Evolutionary conservation across 805 yeast species (phyloP), one percentile per base, ranked within the genome.

Genomic region (Zygosaccharomyces bailii): DNA sequence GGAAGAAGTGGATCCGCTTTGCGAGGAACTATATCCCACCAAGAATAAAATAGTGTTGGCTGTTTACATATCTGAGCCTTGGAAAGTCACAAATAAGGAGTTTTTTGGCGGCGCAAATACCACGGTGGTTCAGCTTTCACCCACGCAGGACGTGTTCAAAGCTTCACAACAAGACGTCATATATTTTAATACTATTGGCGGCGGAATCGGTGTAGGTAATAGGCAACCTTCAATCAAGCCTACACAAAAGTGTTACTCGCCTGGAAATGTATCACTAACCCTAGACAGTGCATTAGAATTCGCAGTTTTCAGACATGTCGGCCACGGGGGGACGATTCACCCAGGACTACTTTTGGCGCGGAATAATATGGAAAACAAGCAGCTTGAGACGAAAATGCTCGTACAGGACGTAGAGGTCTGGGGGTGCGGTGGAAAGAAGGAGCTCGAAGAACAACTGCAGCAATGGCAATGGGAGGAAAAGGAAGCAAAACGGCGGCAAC

Each of bases 391-490:
- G 48, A 68, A 87, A 39, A 79, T 91, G 55, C 60, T 74, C 43
- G 77, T 91, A 5, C 78, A 81, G 4, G 90, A 84, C 51, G 67
- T 90, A 19, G 96, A 90, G 59, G 95, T 89, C 0, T 86, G 93
- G 90, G 98, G 98, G 0, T 76, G 88, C 45, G 98, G 97, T 1
- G 79, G 86, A 5, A 79, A 76, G 7, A 78, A 81, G 48, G 95
- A 87, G 52, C 67, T 89, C 37, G 82, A 76, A 23, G 90, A 84
- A 49, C 96, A 90, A 65, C 70, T 74, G 36, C 78, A 76, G 55
- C 76, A 76, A 48, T 85, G 96, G 93, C 89, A 83, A 54, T 89
- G 96, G 96, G 97, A 91, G 59, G 84, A 83, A 57, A 71, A 79
- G 39, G 96, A 88, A 60, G 95, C 95, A 0, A 76, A 80, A 53